phyloP scores from a whole-genome alignment of 1,139 yeast species.

The Magnusiomyces paraingens region DNA sequence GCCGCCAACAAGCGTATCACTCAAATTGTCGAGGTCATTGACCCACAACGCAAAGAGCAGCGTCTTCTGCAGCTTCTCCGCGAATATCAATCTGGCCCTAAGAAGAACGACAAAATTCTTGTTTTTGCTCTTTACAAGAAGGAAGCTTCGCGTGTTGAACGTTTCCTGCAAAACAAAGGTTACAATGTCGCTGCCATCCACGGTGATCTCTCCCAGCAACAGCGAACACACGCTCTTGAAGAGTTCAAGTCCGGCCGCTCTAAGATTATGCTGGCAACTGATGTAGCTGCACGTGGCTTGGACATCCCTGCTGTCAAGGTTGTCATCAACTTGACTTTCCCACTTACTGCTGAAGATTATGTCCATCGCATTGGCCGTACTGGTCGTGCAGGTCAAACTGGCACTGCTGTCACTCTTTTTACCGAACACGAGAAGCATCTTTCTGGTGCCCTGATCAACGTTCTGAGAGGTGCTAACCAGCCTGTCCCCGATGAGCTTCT shows the following conservation, averaged over 20 bases:
- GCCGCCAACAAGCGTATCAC: slow-evolving; percentile 90
- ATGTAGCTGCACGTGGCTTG: slow-evolving; percentile 98
- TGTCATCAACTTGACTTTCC: slow-evolving; percentile 94
- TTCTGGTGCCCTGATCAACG: slow-evolving; percentile 90
- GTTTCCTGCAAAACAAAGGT: slow-evolving; percentile 62
- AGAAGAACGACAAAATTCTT: slow-evolving; percentile 66
- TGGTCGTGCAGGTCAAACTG: slow-evolving; percentile 96
- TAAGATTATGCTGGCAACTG: slow-evolving; percentile 83
- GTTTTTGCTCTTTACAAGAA: slow-evolving; percentile 93
- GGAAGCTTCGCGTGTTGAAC: slow-evolving; percentile 90
- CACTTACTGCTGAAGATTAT: slow-evolving; percentile 94
- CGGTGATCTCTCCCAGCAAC: slow-evolving; percentile 90
- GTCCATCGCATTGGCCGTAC: slow-evolving; percentile 98
- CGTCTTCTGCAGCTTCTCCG: slow-evolving; percentile 63
- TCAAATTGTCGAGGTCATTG: slow-evolving; percentile 89
- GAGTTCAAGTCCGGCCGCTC: slow-evolving; percentile 78
- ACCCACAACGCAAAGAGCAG: slow-evolving; percentile 75
- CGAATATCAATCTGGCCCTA: slow-evolving; percentile 64
- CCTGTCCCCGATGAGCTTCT: slow-evolving; percentile 93
- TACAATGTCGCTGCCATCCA: slow-evolving; percentile 88
- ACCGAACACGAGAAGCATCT: slow-evolving; percentile 96
- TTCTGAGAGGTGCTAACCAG: slow-evolving; percentile 88
- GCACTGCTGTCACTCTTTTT: slow-evolving; percentile 89
- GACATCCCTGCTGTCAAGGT: slow-evolving; percentile 97
- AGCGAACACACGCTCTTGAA: slow-evolving; percentile 81